Evolutionary conservation across 192 early-diverging fungal species (phyloP).

Genomic region (Coemansia pectinata): DNA sequence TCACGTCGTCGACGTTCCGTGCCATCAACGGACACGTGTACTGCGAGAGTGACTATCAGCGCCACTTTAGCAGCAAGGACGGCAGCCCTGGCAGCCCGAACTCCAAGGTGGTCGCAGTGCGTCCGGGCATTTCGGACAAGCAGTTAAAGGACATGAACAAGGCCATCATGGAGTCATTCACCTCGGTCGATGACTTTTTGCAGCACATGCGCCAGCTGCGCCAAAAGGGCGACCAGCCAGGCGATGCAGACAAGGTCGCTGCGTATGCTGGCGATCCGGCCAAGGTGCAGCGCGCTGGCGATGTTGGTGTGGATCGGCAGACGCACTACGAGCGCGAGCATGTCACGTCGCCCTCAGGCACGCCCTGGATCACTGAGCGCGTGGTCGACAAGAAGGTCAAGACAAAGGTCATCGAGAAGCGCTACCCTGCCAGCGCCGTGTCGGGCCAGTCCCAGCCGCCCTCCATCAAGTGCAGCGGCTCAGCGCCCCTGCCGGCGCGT

Average conservation of each 20-base stretch:
- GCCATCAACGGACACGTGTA: conserved; percentile 53
- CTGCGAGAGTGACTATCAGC: conserved; percentile 49
- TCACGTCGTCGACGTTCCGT: conserved; percentile 54
- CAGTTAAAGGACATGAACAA: conserved; percentile 48
- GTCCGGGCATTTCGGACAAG: conserved; percentile 41
- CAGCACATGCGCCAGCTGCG: conserved; percentile 53
- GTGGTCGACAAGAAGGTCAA: conserved; percentile 54
- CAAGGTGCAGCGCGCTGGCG: conserved; percentile 42
- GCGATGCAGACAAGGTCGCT: neutral
- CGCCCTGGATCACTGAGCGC: conserved; percentile 55
- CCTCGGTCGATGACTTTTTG: conserved; percentile 56
- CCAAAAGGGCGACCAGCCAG: conserved; percentile 11
- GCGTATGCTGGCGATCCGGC: conserved; percentile 32
- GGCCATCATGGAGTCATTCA: conserved; percentile 57
- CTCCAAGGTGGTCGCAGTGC: conserved; percentile 25
- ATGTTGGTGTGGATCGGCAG: conserved; percentile 49
- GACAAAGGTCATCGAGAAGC: conserved; percentile 55
- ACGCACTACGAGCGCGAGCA: conserved; percentile 56
- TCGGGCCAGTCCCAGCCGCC: conserved; percentile 10
- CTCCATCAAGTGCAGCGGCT: conserved; percentile 7
- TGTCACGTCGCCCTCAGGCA: conserved; percentile 48
- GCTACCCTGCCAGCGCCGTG: conserved; percentile 43
- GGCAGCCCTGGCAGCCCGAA: neutral
- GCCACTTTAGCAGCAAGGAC: conserved; percentile 20
- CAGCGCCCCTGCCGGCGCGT: neutral